Base-by-base conservation (phyloP, 2,329 filamentous ascomycete genomes). In the Fusarium agapanthi region DNA sequence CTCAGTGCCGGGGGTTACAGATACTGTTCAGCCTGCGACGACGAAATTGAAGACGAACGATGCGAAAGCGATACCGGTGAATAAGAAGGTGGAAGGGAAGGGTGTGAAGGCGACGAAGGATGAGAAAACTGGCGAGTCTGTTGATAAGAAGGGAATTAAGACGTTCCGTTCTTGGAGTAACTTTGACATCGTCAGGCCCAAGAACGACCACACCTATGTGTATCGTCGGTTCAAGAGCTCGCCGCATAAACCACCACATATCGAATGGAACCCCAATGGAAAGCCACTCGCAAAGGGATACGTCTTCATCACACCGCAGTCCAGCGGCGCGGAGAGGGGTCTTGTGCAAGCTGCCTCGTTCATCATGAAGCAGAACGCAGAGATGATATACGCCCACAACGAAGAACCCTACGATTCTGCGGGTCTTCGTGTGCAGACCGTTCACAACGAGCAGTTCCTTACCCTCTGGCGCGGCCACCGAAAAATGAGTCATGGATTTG, bases 391-490 rank as follows among this genome's bases (percentile, higher is more conserved):
- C 20, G 68, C 64, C 1, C 62, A 69, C 18, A 68, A 75, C 6
- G 75, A 72, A 18, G 75, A 76, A 2, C 38, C 59, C 0, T 20
- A 45, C 6, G 58, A 54, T 3, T 70, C 72, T 16, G 72, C 74
- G 26, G 79, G 77, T 7, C 71, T 80, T 51, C 73, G 70, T 0
- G 75, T 78, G 2, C 80, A 81, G 56, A 74, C 45, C 0, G 70
- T 81, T 24, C 67, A 78, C n/a, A 79, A 78, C 16, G 73, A 78
- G 37, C 73, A 77, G 7, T 78, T 78, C n/a, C 38, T 82, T 6
- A 81, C 79, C 0, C 68, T 76, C 32, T 81, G 78, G 74, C 75
- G 75, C 7, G 80, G 81, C 10, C 56, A 62, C 6, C 76, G 51
- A 20, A 75, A 38, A 67, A 76, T 67, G 7, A 76, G 77, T 14